phyloP scores from a whole-genome alignment of 1,139 yeast genomes.

The Wickerhamomyces sp. region DNA sequence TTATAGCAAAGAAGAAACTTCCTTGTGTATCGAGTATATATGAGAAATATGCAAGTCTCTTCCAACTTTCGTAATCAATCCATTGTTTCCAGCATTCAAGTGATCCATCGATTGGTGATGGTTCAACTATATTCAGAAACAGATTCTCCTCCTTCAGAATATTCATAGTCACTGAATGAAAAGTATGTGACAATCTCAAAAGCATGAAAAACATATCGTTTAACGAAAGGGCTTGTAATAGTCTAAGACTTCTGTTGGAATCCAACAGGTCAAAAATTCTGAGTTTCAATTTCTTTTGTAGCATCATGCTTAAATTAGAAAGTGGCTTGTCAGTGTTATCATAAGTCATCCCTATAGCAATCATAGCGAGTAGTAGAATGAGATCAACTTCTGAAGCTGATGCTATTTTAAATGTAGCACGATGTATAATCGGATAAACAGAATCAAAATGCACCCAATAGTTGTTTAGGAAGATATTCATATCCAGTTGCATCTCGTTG shows the following conservation, averaged over 20 bases:
- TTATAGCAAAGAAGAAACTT: slow-evolving; percentile 16
- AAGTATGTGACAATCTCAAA: slow-evolving; percentile 18
- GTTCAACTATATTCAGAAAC: slow-evolving; percentile 20
- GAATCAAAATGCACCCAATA: slow-evolving; percentile 28
- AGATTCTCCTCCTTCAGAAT: slow-evolving; percentile 24
- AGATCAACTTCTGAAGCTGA: slow-evolving; percentile 11
- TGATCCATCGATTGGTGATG: slow-evolving; percentile 8
- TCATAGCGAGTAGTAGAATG: slow-evolving; percentile 21
- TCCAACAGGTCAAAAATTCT: slow-evolving; percentile 6
- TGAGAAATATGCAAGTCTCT: slow-evolving; percentile 29
- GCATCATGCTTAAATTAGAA: slow-evolving; percentile 6
- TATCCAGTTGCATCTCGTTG: background rate
- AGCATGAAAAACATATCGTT: slow-evolving; percentile 22
- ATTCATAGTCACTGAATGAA: slow-evolving; percentile 25
- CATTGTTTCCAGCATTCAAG: slow-evolving; percentile 26
- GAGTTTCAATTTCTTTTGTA: slow-evolving; percentile 14
- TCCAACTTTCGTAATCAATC: slow-evolving; percentile 30
- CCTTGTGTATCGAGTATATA: slow-evolving; percentile 29
- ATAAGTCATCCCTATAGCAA: slow-evolving; percentile 27
- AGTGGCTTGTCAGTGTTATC: slow-evolving; percentile 7
- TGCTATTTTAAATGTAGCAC: slow-evolving; percentile 20
- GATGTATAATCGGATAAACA: slow-evolving; percentile 29
- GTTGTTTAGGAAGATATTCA: slow-evolving; percentile 14
- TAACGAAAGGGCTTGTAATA: slow-evolving; percentile 26
- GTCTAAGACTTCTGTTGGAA: slow-evolving; percentile 11